These are phyloP conservation scores for Pleurotus ostreatus DNA, from an alignment of 768 basidiomycete species.

Conservation along the genomic window DNA sequence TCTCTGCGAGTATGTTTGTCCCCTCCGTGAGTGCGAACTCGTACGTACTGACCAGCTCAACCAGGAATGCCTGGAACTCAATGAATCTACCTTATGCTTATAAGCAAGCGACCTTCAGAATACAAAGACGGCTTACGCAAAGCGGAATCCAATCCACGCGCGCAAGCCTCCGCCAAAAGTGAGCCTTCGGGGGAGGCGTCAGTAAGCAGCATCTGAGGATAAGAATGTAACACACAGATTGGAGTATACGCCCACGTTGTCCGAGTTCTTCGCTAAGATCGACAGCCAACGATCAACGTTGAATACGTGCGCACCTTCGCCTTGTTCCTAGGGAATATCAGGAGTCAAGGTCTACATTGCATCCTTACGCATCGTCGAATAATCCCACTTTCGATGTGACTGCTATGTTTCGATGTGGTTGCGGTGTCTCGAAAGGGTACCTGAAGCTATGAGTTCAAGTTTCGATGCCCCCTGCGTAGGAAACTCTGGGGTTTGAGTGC, in stretches of 20 bases:
- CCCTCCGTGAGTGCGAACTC: background rate
- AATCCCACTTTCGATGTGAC: too few relatives aligned
- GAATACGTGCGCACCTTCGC: conserved; percentile 41
- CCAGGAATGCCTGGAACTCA: background rate
- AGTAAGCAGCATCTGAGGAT: background rate
- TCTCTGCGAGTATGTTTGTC: background rate
- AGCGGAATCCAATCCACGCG: conserved; percentile 34
- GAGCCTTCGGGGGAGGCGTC: conserved; percentile 12
- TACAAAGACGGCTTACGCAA: conserved; percentile 18
- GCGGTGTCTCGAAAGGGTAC: too few relatives aligned
- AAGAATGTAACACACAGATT: conserved; percentile 29
- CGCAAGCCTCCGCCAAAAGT: conserved; percentile 28
- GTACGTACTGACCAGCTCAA: background rate
- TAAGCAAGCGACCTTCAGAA: background rate
- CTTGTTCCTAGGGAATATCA: conserved; percentile 25
- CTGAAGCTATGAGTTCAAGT: too few relatives aligned
- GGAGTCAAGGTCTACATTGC: background rate
- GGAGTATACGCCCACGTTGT: conserved; percentile 43
- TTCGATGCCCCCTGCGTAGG: too few relatives aligned
- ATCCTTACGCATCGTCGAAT: background rate
- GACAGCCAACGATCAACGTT: conserved; percentile 47
- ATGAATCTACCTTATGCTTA: background rate
- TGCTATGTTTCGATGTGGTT: too few relatives aligned
- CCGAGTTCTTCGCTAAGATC: conserved; percentile 31
- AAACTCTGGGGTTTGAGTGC: too few relatives aligned